Percentiles rank a stretch among this genome's conserved stretches.
Evolutionary conservation across 495 filamentous ascomycete species (phyloP).

Genomic region (Viridothelium virens): DNA sequence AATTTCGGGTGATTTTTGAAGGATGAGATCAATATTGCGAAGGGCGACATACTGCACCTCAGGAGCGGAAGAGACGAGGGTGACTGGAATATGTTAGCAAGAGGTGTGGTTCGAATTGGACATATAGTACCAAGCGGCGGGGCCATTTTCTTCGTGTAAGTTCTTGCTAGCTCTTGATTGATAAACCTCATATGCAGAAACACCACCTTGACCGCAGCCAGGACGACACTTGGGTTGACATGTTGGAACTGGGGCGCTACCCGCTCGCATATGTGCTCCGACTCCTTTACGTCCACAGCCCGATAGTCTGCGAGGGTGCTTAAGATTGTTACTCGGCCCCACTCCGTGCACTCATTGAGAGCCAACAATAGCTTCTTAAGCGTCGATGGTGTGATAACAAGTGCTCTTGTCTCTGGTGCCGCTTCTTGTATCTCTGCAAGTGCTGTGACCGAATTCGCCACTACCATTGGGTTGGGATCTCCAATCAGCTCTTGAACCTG

Average conservation of each 20-base stretch:
- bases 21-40: constrained; percentile 86
- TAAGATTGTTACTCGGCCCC: constrained; percentile 94
- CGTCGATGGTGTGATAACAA: constrained; percentile 69
- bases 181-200: constrained; percentile 92
- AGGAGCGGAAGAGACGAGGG: constrained; percentile 86
- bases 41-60: constrained; percentile 98
- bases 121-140: constrained; percentile 69
- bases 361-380: constrained; percentile 96
- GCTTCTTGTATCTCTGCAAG: constrained; percentile 85
- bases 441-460: constrained; percentile 92
- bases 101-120: not conserved
- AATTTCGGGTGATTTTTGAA: constrained; percentile 94
- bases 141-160: constrained; percentile 96
- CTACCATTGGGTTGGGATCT: constrained; percentile 98
- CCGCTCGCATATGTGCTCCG: constrained; percentile 96
- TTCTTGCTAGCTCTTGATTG: constrained; percentile 68
- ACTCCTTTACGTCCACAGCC: constrained; percentile 80
- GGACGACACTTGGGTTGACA: constrained; percentile 91
- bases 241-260: constrained; percentile 97
- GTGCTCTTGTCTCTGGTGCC: constrained; percentile 79
- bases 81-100: constrained; percentile 51
- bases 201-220: constrained; percentile 94
- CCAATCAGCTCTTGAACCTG: constrained; percentile 95
- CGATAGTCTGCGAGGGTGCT: constrained; percentile 83
- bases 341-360: constrained; percentile 96